phyloP scores from a whole-genome alignment of 768 basidiomycete species.

The Auricularia cornea region DNA sequence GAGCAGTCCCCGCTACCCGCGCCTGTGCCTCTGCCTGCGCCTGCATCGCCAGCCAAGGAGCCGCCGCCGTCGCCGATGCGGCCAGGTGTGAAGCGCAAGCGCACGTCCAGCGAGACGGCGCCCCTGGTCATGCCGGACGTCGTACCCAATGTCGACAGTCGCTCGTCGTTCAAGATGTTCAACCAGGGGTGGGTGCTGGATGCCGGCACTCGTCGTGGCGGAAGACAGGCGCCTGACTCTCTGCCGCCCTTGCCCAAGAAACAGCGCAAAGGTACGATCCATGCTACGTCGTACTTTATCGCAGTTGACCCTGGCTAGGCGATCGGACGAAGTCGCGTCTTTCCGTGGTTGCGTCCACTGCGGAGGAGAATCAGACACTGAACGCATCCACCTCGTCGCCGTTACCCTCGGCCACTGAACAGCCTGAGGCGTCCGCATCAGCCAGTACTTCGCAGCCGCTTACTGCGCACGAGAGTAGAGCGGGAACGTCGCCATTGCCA shows the following conservation, averaged over 20 bases:
- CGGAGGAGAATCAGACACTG: constrained; percentile 10
- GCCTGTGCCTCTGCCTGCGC: too few relatives aligned
- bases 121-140: constrained; percentile 33
- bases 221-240: constrained; percentile 37
- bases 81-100: constrained; percentile 19
- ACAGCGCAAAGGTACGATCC: constrained; percentile 34
- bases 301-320: constrained; percentile 14
- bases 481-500: too few relatives aligned
- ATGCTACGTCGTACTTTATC: constrained; percentile 1
- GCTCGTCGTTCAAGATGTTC: constrained; percentile 71
- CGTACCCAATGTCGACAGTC: constrained; percentile 63
- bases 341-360: constrained; percentile 1
- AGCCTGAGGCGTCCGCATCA: neutral
- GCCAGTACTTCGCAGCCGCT: neutral
- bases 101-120: neutral
- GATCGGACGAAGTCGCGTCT: constrained; percentile 9
- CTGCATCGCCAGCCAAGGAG: neutral
- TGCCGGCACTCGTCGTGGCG: constrained; percentile 58
- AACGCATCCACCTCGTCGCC: neutral
- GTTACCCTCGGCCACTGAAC: neutral
- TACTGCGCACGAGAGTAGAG: neutral
- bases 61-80: constrained; percentile 25
- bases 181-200: constrained; percentile 86
- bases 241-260: constrained; percentile 50
- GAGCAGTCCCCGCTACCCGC: neutral